Evolutionary conservation across 2,329 filamentous ascomycete genomes (phyloP).

Genomic region (Beauveria asiatica): DNA sequence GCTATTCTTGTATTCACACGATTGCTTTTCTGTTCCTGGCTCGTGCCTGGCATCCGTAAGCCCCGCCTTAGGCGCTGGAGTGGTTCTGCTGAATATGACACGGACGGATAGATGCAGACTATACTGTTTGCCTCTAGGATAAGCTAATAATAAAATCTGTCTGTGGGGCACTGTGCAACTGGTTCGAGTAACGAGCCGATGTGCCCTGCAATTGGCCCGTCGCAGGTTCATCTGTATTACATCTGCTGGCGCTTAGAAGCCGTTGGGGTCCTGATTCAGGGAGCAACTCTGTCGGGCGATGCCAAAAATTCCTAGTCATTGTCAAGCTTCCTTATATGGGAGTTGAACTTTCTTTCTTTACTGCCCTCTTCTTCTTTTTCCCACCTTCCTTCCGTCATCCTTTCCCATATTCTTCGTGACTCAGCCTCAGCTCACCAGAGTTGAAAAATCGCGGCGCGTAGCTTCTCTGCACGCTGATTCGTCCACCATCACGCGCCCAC

Average conservation of each 20-base stretch:
- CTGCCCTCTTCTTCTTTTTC: neutral
- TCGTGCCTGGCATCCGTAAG: neutral
- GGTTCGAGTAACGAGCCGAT: neutral
- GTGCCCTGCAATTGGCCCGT: neutral
- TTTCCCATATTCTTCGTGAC: neutral
- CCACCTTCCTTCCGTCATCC: neutral
- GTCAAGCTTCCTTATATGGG: neutral
- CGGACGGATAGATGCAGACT: neutral
- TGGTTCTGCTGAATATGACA: neutral
- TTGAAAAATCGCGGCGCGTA: slow-evolving; percentile 6
- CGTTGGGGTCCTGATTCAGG: neutral
- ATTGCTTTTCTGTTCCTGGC: neutral
- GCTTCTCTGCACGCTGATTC: slow-evolving; percentile 4
- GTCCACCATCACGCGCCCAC: slow-evolving; percentile 9
- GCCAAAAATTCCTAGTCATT: neutral
- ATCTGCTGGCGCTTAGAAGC: slow-evolving; percentile 1
- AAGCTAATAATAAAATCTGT: neutral
- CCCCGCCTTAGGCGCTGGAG: neutral
- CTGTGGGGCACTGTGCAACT: neutral
- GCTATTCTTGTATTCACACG: neutral
- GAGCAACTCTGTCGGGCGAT: neutral
- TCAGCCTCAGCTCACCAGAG: neutral
- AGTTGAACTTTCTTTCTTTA: neutral
- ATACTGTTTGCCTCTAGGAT: neutral
- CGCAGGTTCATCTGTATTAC: neutral